Conservation (phyloP, 169 alveolate genomes). For the Plasmodium knowlesi region DNA sequence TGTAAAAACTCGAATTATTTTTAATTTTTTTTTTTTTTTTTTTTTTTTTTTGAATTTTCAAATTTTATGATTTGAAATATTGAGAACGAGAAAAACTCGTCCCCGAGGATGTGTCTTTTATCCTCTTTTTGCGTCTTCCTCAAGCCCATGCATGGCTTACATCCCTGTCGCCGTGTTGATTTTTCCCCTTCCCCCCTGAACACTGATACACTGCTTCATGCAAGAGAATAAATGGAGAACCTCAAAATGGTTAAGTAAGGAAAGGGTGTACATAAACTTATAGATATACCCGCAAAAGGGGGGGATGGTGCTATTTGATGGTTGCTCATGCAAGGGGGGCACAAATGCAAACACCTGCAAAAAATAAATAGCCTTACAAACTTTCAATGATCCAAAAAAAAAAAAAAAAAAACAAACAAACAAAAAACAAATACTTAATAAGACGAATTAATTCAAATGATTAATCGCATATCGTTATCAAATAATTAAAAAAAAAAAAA, state of each 20-base stretch:
- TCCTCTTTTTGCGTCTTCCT: not conserved
- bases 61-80: not conserved
- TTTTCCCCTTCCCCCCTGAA: not conserved
- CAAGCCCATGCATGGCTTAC: not conserved
- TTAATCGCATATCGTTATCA: not conserved
- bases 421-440: not conserved
- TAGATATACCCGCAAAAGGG: not conserved
- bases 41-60: not conserved
- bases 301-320: not conserved
- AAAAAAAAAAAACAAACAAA: not conserved
- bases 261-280: not conserved
- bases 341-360: not conserved
- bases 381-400: not conserved
- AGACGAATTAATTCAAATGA: not conserved
- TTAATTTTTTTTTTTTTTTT: not conserved
- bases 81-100: not conserved
- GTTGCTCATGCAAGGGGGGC: not conserved
- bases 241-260: not conserved
- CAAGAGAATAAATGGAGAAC: not conserved
- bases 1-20: slow-evolving; percentile 13
- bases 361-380: not conserved
- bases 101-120: not conserved
- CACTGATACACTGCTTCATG: not conserved
- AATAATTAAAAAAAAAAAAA: not conserved
- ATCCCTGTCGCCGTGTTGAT: not conserved